Conservation (phyloP, 371 early-diverging fungal species). For the Syncephalastrum monosporum region DNA sequence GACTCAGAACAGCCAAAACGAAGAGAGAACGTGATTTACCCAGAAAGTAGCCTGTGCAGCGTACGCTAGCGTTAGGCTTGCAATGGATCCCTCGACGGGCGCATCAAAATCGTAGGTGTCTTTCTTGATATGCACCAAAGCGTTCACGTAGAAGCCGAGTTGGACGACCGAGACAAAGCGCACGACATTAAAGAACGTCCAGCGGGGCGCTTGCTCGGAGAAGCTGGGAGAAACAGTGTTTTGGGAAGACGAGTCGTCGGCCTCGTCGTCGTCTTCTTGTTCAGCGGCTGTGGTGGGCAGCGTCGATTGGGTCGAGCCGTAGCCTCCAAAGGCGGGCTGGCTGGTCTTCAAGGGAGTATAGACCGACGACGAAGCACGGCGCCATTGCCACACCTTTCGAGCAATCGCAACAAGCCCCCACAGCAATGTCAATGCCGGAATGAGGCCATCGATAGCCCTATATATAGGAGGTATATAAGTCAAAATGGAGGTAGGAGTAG, state of each 20-base stretch:
- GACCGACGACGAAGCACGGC: conserved; percentile 3
- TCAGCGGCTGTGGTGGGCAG: not conserved
- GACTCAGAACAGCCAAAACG: not conserved
- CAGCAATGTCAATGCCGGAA: conserved; percentile 10
- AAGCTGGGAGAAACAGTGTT: conserved; percentile 17
- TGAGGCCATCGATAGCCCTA: conserved; percentile 15
- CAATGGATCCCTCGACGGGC: conserved; percentile 16
- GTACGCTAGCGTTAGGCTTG: conserved; percentile 6
- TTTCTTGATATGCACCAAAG: conserved; percentile 4
- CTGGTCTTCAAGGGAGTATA: conserved; percentile 18
- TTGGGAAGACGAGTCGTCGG: conserved; percentile 6
- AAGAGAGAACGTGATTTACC: conserved; percentile 9
- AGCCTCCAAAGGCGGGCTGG: conserved; percentile 2
- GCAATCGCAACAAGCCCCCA: conserved; percentile 10
- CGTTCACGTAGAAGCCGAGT: conserved; percentile 5
- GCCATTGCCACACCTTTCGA: conserved; percentile 7
- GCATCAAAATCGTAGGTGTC: conserved; percentile 13
- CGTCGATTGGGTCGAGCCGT: conserved; percentile 18
- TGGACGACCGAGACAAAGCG: conserved; percentile 11
- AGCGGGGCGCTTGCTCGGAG: conserved; percentile 13
- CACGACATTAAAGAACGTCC: conserved; percentile 10
- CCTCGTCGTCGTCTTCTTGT: conserved; percentile 10
- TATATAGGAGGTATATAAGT: not conserved
- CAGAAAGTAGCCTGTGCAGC: conserved; percentile 15
- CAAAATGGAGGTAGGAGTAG: not conserved